These are phyloP conservation scores for Diplogelasinospora grovesii DNA, from an alignment of 495 filamentous ascomycete genomes.

Conservation along the genomic window DNA sequence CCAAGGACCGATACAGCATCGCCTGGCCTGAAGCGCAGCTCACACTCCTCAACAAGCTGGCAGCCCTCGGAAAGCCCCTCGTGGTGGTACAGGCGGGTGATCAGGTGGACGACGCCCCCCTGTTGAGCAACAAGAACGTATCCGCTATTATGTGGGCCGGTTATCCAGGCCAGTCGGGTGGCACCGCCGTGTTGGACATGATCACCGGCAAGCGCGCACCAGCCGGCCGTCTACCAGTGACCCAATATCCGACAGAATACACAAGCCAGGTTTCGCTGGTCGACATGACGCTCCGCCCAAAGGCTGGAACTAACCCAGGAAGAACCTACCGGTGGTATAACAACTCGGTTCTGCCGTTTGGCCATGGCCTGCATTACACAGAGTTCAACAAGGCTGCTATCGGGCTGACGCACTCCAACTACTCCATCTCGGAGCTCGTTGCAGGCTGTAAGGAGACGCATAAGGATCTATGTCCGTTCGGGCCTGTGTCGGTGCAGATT, in stretches of 20 bases:
- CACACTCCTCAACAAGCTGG: slow-evolving; percentile 30
- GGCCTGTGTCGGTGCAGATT: slow-evolving; percentile 27
- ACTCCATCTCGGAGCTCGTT: slow-evolving; percentile 24
- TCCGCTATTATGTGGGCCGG: slow-evolving; percentile 48
- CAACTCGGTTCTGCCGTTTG: slow-evolving; percentile 39
- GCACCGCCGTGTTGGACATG: slow-evolving; percentile 45
- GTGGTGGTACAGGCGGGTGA: slow-evolving; percentile 44
- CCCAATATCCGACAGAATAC: slow-evolving; percentile 41
- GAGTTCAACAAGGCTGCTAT: slow-evolving; percentile 45
- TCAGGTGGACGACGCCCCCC: slow-evolving; percentile 48
- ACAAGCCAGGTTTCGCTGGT: slow-evolving; percentile 32
- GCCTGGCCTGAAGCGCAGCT: slow-evolving; percentile 40
- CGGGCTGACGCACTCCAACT: slow-evolving; percentile 22
- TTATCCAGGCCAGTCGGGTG: slow-evolving; percentile 52
- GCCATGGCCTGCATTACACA: slow-evolving; percentile 44
- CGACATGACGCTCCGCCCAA: slow-evolving; percentile 38
- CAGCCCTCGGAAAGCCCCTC: slow-evolving; percentile 32
- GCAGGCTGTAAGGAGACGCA: slow-evolving; percentile 24
- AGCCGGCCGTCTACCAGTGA: slow-evolving; percentile 57
- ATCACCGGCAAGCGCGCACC: slow-evolving; percentile 47
- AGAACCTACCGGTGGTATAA: slow-evolving; percentile 43
- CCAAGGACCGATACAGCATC: slow-evolving; percentile 35
- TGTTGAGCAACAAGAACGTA: slow-evolving; percentile 43
- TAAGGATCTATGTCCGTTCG: slow-evolving; percentile 41
- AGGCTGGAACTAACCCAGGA: slow-evolving; percentile 12